A percentile compares a stretch with the other conserved stretches of the same genome.
Evolutionary conservation across 257 asterid genomes (phyloP).

Genomic region (Hygrophila difformis): DNA sequence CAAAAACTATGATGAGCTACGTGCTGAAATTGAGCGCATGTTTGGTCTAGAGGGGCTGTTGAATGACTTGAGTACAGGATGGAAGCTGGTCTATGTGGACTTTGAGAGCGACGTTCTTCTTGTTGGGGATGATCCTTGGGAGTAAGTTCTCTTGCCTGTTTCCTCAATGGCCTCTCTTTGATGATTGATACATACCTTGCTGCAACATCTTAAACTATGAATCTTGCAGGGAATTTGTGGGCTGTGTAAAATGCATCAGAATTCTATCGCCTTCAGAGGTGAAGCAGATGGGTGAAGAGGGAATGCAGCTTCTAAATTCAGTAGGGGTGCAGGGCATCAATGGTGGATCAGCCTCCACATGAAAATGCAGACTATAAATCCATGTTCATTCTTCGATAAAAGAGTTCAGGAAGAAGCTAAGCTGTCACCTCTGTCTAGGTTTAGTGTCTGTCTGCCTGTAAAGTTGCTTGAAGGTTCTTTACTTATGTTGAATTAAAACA

Average conservation of each 20-base stretch:
- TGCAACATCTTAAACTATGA: no score
- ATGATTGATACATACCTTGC: no score
- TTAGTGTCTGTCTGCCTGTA: background rate
- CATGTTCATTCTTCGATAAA: background rate
- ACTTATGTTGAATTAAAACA: slow-evolving; percentile 4
- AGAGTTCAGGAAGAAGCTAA: background rate
- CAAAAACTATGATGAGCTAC: slow-evolving; percentile 53
- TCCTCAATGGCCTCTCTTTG: no score
- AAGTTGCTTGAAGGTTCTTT: slow-evolving; percentile 4
- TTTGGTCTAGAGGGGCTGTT: slow-evolving; percentile 76
- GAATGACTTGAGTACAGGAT: slow-evolving; percentile 61
- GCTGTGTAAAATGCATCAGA: slow-evolving; percentile 89
- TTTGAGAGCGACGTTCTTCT: slow-evolving; percentile 75
- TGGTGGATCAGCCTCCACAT: slow-evolving; percentile 23
- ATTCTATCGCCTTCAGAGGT: slow-evolving; percentile 89
- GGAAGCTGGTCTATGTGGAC: slow-evolving; percentile 86
- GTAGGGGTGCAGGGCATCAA: slow-evolving; percentile 36
- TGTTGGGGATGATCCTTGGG: slow-evolving; percentile 94
- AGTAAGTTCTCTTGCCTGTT: slow-evolving; percentile 62
- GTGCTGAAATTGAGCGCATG: slow-evolving; percentile 71
- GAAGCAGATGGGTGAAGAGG: slow-evolving; percentile 98
- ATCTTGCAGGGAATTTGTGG: slow-evolving; percentile 63
- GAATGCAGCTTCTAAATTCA: slow-evolving; percentile 88
- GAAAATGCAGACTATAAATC: background rate
- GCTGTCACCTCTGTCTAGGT: background rate